Evolutionary conservation across 371 early-diverging fungal genomes (phyloP), one percentile per base, ranked within the genome.

Genomic region (Capillidium rhysosporum): DNA sequence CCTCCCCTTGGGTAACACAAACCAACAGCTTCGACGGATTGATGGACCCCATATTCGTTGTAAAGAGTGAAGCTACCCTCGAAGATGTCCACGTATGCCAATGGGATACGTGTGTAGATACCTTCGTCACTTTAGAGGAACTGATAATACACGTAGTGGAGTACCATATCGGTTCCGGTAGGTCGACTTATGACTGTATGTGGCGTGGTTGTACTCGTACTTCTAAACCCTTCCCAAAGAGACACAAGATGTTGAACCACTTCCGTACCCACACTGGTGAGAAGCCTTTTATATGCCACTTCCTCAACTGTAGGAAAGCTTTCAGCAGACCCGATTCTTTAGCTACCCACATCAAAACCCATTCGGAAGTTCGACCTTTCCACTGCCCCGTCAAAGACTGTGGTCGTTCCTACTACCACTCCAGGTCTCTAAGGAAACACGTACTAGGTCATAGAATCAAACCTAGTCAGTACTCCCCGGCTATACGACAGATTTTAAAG

Each of bases 221-320:
- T 55, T 68, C 71, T 56, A 75, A 77, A 58, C 86, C 89, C 9
- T 91, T 91, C 62, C 73, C 82, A 25, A 89, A 91, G 61, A 69
- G 92, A 10, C 92, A 91, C 68, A 86, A 87, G 64, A 83, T 89
- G 75, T 80, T 76, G 49, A 86, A 89, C 58, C 92, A 92, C 60
- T 60, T 84, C 61, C 80, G 92, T 10, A 85, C 85, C 23, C 92
- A 92, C 62, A 85, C 86, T 21, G 86, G 87, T 7, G 83, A 84
- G 63, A 67, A 78, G 24, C 85, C 85, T 2, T 85, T 81, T 46
- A 56, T 58, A 29, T 77, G 78, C 53, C 67, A 57, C 40, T 63
- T 69, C 24, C 24, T 28, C 31, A 49, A 47, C 23, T 89, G 89
- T 61, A 80, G 72, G 18, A 92, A 92, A 58, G 71, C 72, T 40